Percentiles rank a stretch among this genome's conserved stretches.
These are phyloP conservation scores for Escovopsis sp. DNA, from an alignment of 2,329 filamentous ascomycete species.

Conservation along the genomic window DNA sequence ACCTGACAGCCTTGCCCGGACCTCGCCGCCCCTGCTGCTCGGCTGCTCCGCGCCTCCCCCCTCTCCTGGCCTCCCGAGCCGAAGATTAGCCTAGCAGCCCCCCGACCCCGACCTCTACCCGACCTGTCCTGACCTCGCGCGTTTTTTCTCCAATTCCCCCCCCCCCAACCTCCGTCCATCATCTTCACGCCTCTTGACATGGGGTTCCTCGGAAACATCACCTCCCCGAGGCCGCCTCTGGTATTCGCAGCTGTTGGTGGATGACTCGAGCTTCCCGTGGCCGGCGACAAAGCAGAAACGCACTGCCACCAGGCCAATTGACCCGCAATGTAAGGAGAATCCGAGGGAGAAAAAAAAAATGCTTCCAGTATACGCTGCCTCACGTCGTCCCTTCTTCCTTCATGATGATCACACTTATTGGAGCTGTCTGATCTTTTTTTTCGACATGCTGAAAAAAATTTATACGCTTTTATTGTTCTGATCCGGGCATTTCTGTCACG, in stretches of 20 bases:
- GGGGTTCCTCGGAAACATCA: not conserved
- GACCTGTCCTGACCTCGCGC: not conserved
- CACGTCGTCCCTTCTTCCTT: conserved; percentile 7
- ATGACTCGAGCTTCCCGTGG: too few relatives aligned
- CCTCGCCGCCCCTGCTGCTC: not conserved
- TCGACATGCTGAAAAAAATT: conserved; percentile 42
- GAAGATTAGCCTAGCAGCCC: conserved; percentile 1
- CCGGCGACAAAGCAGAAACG: too few relatives aligned
- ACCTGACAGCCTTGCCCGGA: too few relatives aligned
- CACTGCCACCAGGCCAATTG: too few relatives aligned
- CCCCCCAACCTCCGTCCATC: not conserved
- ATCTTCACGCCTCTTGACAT: not conserved
- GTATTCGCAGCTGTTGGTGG: too few relatives aligned
- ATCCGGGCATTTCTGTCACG: conserved; percentile 7
- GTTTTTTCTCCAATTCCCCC: conserved; percentile 4
- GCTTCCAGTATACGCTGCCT: not conserved
- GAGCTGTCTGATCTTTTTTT: conserved; percentile 54
- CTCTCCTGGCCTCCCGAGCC: not conserved
- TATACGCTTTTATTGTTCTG: conserved; percentile 41
- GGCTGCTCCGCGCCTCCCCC: not conserved
- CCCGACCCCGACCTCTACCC: conserved; percentile 1
- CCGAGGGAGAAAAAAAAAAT: conserved; percentile 10
- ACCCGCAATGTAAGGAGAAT: not conserved
- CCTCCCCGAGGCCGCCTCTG: too few relatives aligned
- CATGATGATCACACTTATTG: conserved; percentile 48